phyloP scores from a whole-genome alignment of 2,329 filamentous ascomycete genomes.

The Kalaharituber pfeilii region DNA sequence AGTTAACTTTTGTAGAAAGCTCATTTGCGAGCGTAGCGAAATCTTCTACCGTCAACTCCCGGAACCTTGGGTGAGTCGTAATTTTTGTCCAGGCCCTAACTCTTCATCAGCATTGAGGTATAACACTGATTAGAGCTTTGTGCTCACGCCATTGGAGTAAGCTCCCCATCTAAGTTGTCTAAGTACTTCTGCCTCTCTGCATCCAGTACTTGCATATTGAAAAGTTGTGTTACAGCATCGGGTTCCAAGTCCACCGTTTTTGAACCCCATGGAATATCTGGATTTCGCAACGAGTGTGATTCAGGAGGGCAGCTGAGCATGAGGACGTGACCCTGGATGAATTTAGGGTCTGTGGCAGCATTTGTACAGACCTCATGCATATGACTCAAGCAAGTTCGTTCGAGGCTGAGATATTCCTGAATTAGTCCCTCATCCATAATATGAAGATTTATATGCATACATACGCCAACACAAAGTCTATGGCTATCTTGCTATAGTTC shows the following conservation, averaged over 20 bases:
- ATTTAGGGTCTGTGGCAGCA: slow-evolving; percentile 39
- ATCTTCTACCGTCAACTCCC: slow-evolving; percentile 48
- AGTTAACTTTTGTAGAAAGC: slow-evolving; percentile 63
- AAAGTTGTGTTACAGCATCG: slow-evolving; percentile 58
- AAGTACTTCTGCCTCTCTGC: not conserved
- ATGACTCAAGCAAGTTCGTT: slow-evolving; percentile 85
- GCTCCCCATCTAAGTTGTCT: slow-evolving; percentile 61
- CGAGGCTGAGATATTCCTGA: slow-evolving; percentile 46
- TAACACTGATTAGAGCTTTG: not conserved
- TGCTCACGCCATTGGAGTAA: slow-evolving; percentile 53
- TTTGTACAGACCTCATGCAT: slow-evolving; percentile 31
- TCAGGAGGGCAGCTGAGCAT: slow-evolving; percentile 78
- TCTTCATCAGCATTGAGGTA: not conserved
- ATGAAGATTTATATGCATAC: slow-evolving; percentile 28
- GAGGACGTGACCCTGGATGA: slow-evolving; percentile 71
- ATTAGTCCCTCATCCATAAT: slow-evolving; percentile 10
- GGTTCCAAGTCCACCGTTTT: slow-evolving; percentile 67
- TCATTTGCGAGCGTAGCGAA: slow-evolving; percentile 55
- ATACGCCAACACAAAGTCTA: slow-evolving; percentile 86
- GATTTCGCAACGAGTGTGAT: slow-evolving; percentile 39
- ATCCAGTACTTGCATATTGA: slow-evolving; percentile 45
- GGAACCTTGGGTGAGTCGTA: slow-evolving; percentile 50
- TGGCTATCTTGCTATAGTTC: slow-evolving; percentile 67
- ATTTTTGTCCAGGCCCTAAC: slow-evolving; percentile 77
- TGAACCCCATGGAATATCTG: slow-evolving; percentile 41